Conservation (phyloP, 2,329 filamentous ascomycete species). For the Botrytis tulipae region DNA sequence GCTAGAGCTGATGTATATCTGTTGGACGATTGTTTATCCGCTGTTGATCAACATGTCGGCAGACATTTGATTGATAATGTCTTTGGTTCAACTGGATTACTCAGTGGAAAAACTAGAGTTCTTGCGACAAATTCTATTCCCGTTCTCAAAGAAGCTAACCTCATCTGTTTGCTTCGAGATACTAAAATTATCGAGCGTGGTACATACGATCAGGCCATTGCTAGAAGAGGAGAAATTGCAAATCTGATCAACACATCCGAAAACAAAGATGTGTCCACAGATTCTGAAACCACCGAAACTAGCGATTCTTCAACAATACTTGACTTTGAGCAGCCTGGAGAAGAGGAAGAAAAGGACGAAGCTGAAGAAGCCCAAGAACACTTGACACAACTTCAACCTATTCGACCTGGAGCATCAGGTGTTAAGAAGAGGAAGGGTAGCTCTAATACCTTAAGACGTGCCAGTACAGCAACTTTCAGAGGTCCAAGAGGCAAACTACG, state of each 20-base stretch:
- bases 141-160: constrained; percentile 84
- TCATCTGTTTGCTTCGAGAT: constrained; percentile 80
- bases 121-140: constrained; percentile 94
- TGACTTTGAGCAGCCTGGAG: constrained; percentile 44
- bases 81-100: constrained; percentile 77
- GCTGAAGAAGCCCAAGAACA: constrained; percentile 78
- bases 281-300: constrained; percentile 44
- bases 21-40: constrained; percentile 89
- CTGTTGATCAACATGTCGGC: constrained; percentile 97
- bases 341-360: constrained; percentile 56
- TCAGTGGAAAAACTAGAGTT: constrained; percentile 83
- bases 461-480: constrained; percentile 86
- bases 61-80: constrained; percentile 94
- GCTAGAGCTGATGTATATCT: constrained; percentile 95
- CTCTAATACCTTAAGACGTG: constrained; percentile 78
- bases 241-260: constrained; percentile 78
- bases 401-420: constrained; percentile 54
- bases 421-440: constrained; percentile 65
- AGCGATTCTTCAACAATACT: constrained; percentile 60
- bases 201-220: constrained; percentile 85
- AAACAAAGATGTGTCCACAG: constrained; percentile 49
- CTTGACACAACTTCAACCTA: constrained; percentile 72
- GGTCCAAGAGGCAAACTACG: constrained; percentile 79
- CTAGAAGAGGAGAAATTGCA: constrained; percentile 88
- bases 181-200: constrained; percentile 82